A percentile compares a stretch with the other conserved stretches of the same genome.
These are phyloP conservation scores for Sporisorium scitamineum DNA, from an alignment of 1,284 basidiomycete genomes.

Conservation along the genomic window DNA sequence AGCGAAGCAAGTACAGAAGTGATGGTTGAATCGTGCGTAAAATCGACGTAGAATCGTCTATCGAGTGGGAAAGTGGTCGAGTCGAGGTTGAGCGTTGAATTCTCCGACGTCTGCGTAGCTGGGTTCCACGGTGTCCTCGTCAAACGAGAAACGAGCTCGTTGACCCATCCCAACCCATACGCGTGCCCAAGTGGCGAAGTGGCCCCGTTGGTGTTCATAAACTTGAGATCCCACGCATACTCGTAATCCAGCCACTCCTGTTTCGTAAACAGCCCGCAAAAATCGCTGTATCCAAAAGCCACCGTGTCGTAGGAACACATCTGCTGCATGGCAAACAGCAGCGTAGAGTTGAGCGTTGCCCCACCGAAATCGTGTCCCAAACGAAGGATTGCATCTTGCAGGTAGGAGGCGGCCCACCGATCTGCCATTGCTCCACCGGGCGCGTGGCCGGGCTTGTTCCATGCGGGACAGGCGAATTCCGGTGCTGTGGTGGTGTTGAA, in stretches of 20 bases:
- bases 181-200: slow-evolving; percentile 82
- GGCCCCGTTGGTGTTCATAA: slow-evolving; percentile 78
- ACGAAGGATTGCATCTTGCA: slow-evolving; percentile 57
- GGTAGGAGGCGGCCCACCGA: slow-evolving; percentile 60
- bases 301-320: slow-evolving; percentile 75
- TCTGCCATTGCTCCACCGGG: slow-evolving; percentile 34
- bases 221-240: slow-evolving; percentile 73
- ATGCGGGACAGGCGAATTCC: slow-evolving; percentile 59
- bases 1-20: slow-evolving; percentile 60
- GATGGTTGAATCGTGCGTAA: slow-evolving; percentile 66
- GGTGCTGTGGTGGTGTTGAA: slow-evolving; percentile 67
- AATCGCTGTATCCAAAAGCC: slow-evolving; percentile 86
- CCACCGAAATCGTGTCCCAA: slow-evolving; percentile 53
- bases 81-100: slow-evolving; percentile 59
- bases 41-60: slow-evolving; percentile 63
- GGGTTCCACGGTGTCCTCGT: slow-evolving; percentile 42
- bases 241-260: slow-evolving; percentile 91
- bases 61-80: slow-evolving; percentile 62
- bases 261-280: slow-evolving; percentile 88
- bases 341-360: slow-evolving; percentile 41
- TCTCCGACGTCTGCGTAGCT: slow-evolving; percentile 61
- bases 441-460: slow-evolving; percentile 12
- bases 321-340: slow-evolving; percentile 63
- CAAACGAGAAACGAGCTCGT: slow-evolving; percentile 66
- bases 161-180: slow-evolving; percentile 84